phyloP scores from a whole-genome alignment of 495 filamentous ascomycete species.

The Aspergillus sclerotioniger region DNA sequence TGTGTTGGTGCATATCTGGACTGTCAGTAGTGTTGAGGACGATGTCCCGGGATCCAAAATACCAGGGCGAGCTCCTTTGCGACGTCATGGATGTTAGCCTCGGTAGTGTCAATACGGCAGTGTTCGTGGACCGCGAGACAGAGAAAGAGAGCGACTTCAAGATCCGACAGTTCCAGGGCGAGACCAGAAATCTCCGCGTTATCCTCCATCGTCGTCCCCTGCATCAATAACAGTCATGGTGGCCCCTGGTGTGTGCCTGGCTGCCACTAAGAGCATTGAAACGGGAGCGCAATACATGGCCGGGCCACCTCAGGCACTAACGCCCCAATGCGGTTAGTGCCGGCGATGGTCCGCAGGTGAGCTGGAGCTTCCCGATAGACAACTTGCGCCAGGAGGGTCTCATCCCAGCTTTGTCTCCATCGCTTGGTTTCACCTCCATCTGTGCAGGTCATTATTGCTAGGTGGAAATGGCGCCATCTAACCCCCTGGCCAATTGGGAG shows the following conservation, averaged over 20 bases:
- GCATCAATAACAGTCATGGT: conserved; percentile 3
- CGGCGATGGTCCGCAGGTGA: conserved; percentile 13
- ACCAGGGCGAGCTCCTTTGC: conserved; percentile 72
- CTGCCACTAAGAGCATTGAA: not conserved
- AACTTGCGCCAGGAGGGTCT: conserved; percentile 22
- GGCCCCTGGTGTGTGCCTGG: not conserved
- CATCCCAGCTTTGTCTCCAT: conserved; percentile 2
- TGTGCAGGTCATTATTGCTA: not conserved
- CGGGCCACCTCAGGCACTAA: not conserved
- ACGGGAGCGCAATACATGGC: not conserved
- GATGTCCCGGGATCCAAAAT: conserved; percentile 26
- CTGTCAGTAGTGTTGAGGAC: conserved; percentile 3
- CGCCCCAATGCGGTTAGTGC: conserved; percentile 19
- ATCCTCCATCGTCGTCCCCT: conserved; percentile 54
- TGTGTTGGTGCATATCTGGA: conserved; percentile 61
- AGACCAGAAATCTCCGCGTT: conserved; percentile 48
- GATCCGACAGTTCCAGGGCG: conserved; percentile 74
- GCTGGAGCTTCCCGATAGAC: conserved; percentile 18
- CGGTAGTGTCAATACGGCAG: conserved; percentile 77
- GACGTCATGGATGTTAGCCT: conserved; percentile 58
- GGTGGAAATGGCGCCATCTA: conserved; percentile 42
- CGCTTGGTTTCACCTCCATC: not conserved
- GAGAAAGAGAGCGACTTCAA: conserved; percentile 83
- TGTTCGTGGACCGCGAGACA: conserved; percentile 78
- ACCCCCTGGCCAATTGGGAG: conserved; percentile 90